phyloP scores from a whole-genome alignment of 106 monocot species.

The Dendrobium catenatum region DNA sequence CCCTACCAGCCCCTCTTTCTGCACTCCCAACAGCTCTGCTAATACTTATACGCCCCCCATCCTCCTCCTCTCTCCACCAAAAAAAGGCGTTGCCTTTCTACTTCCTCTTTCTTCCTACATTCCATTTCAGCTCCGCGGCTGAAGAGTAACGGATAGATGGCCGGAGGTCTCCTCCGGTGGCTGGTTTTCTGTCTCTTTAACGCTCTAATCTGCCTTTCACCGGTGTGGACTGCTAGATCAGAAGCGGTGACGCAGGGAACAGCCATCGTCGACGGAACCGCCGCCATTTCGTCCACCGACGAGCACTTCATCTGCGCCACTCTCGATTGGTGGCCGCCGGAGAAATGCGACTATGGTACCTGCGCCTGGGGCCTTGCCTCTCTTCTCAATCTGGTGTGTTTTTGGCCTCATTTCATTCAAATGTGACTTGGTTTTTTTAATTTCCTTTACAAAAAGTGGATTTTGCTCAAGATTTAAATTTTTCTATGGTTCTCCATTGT shows the following conservation, averaged over 20 bases:
- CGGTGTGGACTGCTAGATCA: conserved; percentile 4
- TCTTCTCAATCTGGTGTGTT: conserved; percentile 73
- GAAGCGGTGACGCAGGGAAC: conserved; percentile 19
- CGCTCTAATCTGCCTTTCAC: not conserved
- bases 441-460: not conserved
- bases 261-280: conserved; percentile 37
- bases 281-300: conserved; percentile 56
- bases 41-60: not conserved
- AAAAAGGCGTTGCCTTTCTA: conserved; percentile 1
- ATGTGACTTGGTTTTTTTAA: not conserved
- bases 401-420: not conserved
- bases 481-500: too few relatives aligned
- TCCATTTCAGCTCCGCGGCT: not conserved
- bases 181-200: not conserved
- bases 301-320: conserved; percentile 84
- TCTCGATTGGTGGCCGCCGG: conserved; percentile 98
- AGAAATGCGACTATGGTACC: conserved; percentile 93
- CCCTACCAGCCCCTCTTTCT: not conserved
- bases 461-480: not conserved
- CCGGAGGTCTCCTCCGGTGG: not conserved
- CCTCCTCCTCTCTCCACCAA: not conserved
- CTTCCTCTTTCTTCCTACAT: not conserved
- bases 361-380: conserved; percentile 88
- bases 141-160: not conserved
- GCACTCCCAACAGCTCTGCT: not conserved